Evolutionary conservation across 768 basidiomycete genomes (phyloP), one percentile per base, ranked within the genome.

Genomic region (Boletus fagicola): DNA sequence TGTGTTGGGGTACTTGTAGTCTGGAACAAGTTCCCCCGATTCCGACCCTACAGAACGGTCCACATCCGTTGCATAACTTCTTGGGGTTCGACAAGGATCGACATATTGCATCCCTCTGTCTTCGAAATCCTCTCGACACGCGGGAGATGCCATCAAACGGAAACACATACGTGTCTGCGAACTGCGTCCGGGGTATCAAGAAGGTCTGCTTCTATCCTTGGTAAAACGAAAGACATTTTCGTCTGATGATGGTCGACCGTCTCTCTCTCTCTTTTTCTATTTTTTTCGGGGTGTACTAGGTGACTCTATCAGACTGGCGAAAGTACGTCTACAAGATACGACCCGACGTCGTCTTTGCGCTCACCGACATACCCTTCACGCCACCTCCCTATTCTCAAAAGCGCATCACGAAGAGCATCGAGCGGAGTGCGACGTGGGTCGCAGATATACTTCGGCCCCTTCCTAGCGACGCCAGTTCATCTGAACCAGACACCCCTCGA

Each of bases 121-220:
- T 85, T 11, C 77, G 92, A 20, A 84, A 93, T 74, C 87, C 88
- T 0, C 70, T 74, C 40, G 85, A 90, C 68, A 75, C 70, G 6
- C 73, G 80, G 44, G 84, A 84, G 60, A 86, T 90, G 81, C 90
- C 91, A 0, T 75, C 89, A 0, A 93, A 92, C 60, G 83, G 85
- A 4, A 82, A 84, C 36, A 62, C 76, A 7, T 75, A 80, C 58
- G 71, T 90, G 12, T 78, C 79, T 4, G 84, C 83, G 0, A 74
- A 78, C 33, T 85, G 85, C 51, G 70, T 87, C 28, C 77, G 89
- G 11, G 92, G 92, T 10, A 83, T 91, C 1, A 80, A 83, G 26
- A 88, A 86, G 83, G 89, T 87, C 33, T 26, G 74, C 53, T 47
- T 24, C 13, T 16, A 18, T 54, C 35, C 30, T 35, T 30, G 35